Conservation (phyloP, 176 grass and related monocot species). For the Triticum monococcum region DNA sequence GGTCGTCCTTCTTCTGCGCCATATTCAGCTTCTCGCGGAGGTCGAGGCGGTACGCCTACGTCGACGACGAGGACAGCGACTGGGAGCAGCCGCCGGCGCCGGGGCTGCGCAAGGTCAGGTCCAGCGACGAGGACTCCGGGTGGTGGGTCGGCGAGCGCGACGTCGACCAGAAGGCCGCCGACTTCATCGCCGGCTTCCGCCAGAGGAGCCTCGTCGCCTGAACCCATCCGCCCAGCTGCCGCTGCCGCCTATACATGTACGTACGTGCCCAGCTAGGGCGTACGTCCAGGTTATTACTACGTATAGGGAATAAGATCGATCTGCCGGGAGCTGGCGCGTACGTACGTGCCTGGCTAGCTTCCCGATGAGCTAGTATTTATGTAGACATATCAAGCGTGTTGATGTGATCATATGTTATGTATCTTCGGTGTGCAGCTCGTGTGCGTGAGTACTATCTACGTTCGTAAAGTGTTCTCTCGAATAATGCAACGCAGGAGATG, state of each 20-base stretch:
- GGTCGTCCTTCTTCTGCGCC: conserved; percentile 56
- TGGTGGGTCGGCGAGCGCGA: conserved; percentile 66
- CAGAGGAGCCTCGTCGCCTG: conserved; percentile 45
- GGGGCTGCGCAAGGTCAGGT: conserved; percentile 52
- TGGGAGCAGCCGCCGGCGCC: conserved; percentile 26
- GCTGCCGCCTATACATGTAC: neutral
- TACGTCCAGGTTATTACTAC: neutral
- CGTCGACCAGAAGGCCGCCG: conserved; percentile 70
- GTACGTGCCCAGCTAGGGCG: neutral
- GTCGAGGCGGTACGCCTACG: conserved; percentile 44
- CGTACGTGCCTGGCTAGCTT: neutral
- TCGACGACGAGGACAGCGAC: conserved; percentile 37
- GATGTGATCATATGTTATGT: neutral
- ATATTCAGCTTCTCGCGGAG: conserved; percentile 75
- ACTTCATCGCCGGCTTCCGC: conserved; percentile 73
- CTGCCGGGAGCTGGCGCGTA: neutral
- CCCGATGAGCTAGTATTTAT: neutral
- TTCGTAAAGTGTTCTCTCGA: neutral
- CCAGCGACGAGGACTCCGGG: conserved; percentile 68
- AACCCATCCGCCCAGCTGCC: neutral
- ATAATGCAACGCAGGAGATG: neutral
- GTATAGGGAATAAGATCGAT: neutral
- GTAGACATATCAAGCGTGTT: neutral
- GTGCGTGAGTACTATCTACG: neutral
- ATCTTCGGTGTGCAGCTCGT: neutral